These are phyloP conservation scores for Sequoia sempervirens DNA, from an alignment of 75 land plant genomes.

Conservation along the genomic window DNA sequence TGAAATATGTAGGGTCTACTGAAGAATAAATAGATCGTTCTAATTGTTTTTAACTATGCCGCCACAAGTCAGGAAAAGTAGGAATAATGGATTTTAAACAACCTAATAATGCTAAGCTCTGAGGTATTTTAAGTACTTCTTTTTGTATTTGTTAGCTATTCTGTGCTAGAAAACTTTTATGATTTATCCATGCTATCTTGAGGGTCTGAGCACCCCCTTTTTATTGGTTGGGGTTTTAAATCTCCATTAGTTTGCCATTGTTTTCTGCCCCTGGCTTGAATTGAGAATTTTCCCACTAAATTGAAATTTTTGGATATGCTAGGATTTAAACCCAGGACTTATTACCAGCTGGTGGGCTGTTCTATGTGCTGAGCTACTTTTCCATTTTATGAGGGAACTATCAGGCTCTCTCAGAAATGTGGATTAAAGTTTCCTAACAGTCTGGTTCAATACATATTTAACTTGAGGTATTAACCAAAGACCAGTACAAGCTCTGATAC, in stretches of 20 bases:
- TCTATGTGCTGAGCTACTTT: neutral
- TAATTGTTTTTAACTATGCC: no score
- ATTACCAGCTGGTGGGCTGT: neutral
- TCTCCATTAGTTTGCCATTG: neutral
- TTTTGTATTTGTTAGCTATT: neutral
- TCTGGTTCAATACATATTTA: neutral
- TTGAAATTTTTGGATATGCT: neutral
- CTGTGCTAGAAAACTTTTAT: neutral
- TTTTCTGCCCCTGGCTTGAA: neutral
- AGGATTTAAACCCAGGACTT: neutral
- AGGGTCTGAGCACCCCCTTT: neutral
- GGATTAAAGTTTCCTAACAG: neutral
- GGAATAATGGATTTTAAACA: no score
- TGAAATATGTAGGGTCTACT: no score
- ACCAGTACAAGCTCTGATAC: neutral
- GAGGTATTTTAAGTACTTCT: neutral
- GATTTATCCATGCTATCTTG: neutral
- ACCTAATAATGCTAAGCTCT: neutral
- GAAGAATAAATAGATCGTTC: no score
- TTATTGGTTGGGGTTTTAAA: neutral
- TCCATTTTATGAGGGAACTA: neutral
- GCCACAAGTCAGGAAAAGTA: no score
- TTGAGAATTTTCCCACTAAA: neutral
- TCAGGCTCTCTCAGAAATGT: neutral
- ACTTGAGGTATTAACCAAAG: neutral